These are phyloP conservation scores for Aspergillus nanangensis DNA, from an alignment of 495 filamentous ascomycete species.

Conservation along the genomic window DNA sequence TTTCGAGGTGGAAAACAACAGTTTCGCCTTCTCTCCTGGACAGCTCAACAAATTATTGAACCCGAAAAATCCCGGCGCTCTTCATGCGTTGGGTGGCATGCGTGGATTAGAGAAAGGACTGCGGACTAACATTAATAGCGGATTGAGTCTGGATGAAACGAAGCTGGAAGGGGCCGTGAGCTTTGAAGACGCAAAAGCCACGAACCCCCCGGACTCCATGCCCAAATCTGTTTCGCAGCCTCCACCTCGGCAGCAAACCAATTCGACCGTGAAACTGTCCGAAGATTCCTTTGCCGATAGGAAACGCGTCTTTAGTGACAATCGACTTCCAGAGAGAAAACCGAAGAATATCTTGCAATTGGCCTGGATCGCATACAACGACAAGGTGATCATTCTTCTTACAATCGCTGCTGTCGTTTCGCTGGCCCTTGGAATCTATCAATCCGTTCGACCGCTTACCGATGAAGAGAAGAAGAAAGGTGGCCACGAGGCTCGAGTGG, in stretches of 20 bases:
- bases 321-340: conserved; percentile 67
- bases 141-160: conserved; percentile 73
- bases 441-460: conserved; percentile 44
- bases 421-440: conserved; percentile 73
- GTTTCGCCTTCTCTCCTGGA: conserved; percentile 77
- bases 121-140: conserved; percentile 60
- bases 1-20: conserved; percentile 71
- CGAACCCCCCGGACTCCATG: conserved; percentile 16
- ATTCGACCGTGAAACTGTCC: conserved; percentile 18
- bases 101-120: conserved; percentile 72
- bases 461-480: too few relatives aligned
- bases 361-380: conserved; percentile 80
- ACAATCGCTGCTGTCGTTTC: conserved; percentile 77
- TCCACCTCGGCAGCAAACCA: conserved; percentile 22
- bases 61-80: conserved; percentile 74
- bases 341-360: conserved; percentile 66
- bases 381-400: conserved; percentile 77
- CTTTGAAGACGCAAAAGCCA: conserved; percentile 60
- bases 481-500: conserved; percentile 59
- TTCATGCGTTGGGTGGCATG: conserved; percentile 75
- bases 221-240: conserved; percentile 27
- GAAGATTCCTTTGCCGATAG: conserved; percentile 55
- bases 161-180: conserved; percentile 56
- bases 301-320: conserved; percentile 63
- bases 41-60: conserved; percentile 75